Percentiles rank a stretch among this genome's conserved stretches.
phyloP scores from a whole-genome alignment of 2,329 filamentous ascomycete species.

The Venturia effusa region DNA sequence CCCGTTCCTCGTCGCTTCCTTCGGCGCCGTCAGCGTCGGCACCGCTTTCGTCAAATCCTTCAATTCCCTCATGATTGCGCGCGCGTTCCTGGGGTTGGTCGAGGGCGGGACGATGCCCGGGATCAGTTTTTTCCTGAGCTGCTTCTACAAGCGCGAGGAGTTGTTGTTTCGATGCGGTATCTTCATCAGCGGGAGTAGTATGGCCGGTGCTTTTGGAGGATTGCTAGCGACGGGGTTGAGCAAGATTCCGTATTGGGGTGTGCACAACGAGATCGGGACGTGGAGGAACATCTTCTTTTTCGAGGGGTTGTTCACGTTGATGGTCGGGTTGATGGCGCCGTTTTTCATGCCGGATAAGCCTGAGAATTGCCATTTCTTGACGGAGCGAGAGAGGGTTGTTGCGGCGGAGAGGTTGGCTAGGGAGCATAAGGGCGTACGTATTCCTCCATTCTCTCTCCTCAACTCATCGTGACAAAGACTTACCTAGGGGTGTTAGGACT shows the following conservation, averaged over 20 bases:
- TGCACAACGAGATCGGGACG: background rate
- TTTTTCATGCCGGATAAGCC: constrained; percentile 43
- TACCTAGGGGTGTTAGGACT: constrained; percentile 12
- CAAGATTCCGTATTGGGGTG: constrained; percentile 42
- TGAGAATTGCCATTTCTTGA: constrained; percentile 39
- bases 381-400: constrained; percentile 42
- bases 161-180: constrained; percentile 46
- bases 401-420: constrained; percentile 40
- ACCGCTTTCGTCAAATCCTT: constrained; percentile 43
- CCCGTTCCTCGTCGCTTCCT: constrained; percentile 43
- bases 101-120: constrained; percentile 50
- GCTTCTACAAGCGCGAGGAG: constrained; percentile 47
- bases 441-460: constrained; percentile 9
- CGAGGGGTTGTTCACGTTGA: constrained; percentile 44
- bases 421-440: constrained; percentile 33
- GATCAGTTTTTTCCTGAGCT: constrained; percentile 45
- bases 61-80: constrained; percentile 34
- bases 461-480: background rate
- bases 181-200: constrained; percentile 43
- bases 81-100: constrained; percentile 42
- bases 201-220: constrained; percentile 48
- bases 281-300: constrained; percentile 56
- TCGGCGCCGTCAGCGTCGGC: constrained; percentile 44
- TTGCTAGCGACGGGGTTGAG: constrained; percentile 43
- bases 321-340: constrained; percentile 38